Base-by-base conservation (phyloP, 371 early-diverging fungal species). In the Batkoa obscura region DNA sequence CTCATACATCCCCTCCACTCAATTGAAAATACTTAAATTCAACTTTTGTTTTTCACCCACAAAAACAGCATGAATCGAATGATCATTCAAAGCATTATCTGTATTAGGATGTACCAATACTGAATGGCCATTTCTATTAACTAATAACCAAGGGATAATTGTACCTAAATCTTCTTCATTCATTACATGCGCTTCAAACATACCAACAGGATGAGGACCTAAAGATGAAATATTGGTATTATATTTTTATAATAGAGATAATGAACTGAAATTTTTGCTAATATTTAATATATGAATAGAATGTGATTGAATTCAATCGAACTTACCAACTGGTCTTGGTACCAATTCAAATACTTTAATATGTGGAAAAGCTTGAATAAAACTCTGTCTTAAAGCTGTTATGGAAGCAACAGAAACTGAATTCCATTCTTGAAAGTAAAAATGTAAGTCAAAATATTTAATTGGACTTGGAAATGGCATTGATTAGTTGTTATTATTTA, bases 171-270 rank as follows among this genome's bases (percentile, higher is more conserved):
- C 15, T 13, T 39, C n/a, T 15, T 39, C 10, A 32, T 39, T 55
- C 31, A 3, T 8, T 8, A 55, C 13, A 5, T 55, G 41, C 6
- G 43, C 6, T 42, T 55, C 55, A 43, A 55, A 55, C 55, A 55
- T 55, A 6, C 43, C 55, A 55, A 33, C 30, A 2, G 55, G 55
- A 33, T 55, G 55, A 17, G 55, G 55, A 5, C 55, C 55, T 55
- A 55, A 4, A 45, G 17, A 45, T 8, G 3, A 15, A 4, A n/a
- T 4, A 15, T 45, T 3, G 13, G 13, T 39, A 8, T 8, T 8
- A 3, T 3, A 45, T 15, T 9, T 15, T 3, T 3, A 45, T 3
- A 15, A 45, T n/a, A 48, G 9, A n/a, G n/a, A n/a, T n/a, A n/a
- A n/a, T n/a, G n/a, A n/a, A n/a, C n/a, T n/a, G n/a, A n/a, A n/a